Base-by-base conservation (phyloP, 805 yeast genomes). In the Ogataea pilisensis region DNA sequence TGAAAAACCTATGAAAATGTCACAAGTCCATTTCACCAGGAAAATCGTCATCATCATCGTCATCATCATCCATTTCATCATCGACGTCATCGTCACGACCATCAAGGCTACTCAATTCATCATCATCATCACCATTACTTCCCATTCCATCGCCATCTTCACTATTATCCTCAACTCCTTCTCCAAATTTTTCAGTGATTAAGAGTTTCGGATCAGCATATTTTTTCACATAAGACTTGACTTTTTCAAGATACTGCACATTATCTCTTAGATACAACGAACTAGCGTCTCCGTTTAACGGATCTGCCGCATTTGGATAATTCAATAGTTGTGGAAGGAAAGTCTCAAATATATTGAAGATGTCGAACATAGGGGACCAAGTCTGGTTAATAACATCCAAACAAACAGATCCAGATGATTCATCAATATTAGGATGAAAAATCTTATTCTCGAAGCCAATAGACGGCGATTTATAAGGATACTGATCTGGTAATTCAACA, bases 351-450 rank as follows among this genome's bases (percentile, higher is more conserved):
- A 91, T 85, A 60, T 93, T 93, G 49, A 82, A 70, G 49, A 93
- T 74, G 41, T 93, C 97, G 69, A 89, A 91, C 88, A 91, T 85
- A 2, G 99, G 98, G 31, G 95, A 85, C 99, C 99, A 91, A 0
- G 98, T 88, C 58, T 91, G 96, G 61, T 91, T 91, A 48, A 91
- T 90, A 14, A 93, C 98, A 61, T 91, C 98, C 37, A 91, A 76
- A 64, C 99, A 91, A 6, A 91, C 96, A 0, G 95, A 80, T 0
- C 99, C 99, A 1, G 80, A 81, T 21, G 79, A 73, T 59, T 89
- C 95, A 59, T 91, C 99, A 46, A 91, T 89, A 57, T 91, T 91
- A 5, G 99, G 99, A 61, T 91, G 99, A 65, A 79, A 90, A 16
- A 93, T 91, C 58, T 82, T 85, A 64, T 90, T 93, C 38, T 79